A percentile compares a stretch with the other conserved stretches of the same genome.
These are phyloP conservation scores for Sophora flavescens DNA, from an alignment of 306 rosid genomes.

Conservation along the genomic window DNA sequence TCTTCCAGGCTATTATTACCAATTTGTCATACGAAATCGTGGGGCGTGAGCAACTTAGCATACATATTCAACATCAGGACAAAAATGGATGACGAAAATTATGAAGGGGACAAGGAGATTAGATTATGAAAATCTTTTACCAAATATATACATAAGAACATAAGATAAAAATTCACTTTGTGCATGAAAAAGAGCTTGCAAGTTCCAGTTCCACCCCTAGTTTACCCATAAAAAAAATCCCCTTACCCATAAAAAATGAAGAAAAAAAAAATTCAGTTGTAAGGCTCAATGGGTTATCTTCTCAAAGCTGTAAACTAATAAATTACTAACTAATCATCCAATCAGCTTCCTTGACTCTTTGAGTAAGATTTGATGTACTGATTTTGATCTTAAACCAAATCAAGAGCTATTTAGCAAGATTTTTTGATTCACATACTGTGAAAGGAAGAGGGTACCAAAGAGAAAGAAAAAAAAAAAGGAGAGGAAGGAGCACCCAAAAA, in stretches of 20 bases:
- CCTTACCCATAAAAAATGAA: no score
- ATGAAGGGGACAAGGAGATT: not conserved
- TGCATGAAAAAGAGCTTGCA: not conserved
- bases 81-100: slow-evolving; percentile 7
- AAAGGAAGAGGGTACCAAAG: not conserved
- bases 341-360: slow-evolving; percentile 16
- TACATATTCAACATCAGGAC: slow-evolving; percentile 7
- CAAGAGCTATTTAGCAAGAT: slow-evolving; percentile 5
- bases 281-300: slow-evolving; percentile 18
- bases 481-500: not conserved
- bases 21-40: no score
- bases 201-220: not conserved
- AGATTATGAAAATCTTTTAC: slow-evolving; percentile 19
- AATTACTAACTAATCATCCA: not conserved
- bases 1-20: not conserved
- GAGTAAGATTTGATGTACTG: not conserved
- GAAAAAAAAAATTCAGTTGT: not conserved
- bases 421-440: not conserved
- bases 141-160: not conserved
- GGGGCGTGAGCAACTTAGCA: no score
- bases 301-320: not conserved
- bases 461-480: not conserved
- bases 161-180: not conserved
- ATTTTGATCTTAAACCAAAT: slow-evolving; percentile 11
- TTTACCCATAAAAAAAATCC: not conserved